Evolutionary conservation across 2,329 filamentous ascomycete genomes (phyloP).

Genomic region (Fusarium coffeatum): DNA sequence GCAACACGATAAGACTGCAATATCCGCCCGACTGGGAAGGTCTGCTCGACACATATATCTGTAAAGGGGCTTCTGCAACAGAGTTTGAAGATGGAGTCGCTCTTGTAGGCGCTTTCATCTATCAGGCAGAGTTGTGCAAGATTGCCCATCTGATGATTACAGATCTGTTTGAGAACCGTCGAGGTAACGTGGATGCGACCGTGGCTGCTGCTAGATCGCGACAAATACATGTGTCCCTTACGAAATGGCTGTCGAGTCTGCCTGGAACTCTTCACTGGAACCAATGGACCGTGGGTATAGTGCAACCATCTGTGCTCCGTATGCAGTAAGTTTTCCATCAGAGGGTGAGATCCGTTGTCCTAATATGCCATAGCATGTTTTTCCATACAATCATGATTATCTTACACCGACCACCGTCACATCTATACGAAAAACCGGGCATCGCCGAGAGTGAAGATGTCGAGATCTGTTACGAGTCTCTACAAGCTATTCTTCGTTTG

Average conservation of each 20-base stretch:
- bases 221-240: slow-evolving; percentile 60
- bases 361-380: slow-evolving; percentile 52
- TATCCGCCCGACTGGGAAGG: slow-evolving; percentile 62
- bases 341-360: background rate
- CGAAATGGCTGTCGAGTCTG: slow-evolving; percentile 59
- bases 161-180: slow-evolving; percentile 62
- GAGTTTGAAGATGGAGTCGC: slow-evolving; percentile 60
- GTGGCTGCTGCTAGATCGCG: slow-evolving; percentile 57
- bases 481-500: slow-evolving; percentile 58
- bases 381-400: slow-evolving; percentile 65
- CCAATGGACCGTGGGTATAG: slow-evolving; percentile 61
- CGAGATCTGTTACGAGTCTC: slow-evolving; percentile 62
- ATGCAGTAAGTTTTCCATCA: slow-evolving; percentile 54
- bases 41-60: slow-evolving; percentile 61
- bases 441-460: slow-evolving; percentile 58
- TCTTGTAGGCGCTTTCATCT: slow-evolving; percentile 59
- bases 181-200: slow-evolving; percentile 54
- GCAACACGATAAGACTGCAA: slow-evolving; percentile 60
- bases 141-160: slow-evolving; percentile 63
- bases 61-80: slow-evolving; percentile 56
- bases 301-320: slow-evolving; percentile 60
- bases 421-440: slow-evolving; percentile 55
- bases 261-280: slow-evolving; percentile 63
- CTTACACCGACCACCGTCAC: slow-evolving; percentile 60
- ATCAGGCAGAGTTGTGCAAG: slow-evolving; percentile 61